These are phyloP conservation scores for Penicillium brevicompactum DNA, from an alignment of 2,329 filamentous ascomycete species.

Conservation along the genomic window DNA sequence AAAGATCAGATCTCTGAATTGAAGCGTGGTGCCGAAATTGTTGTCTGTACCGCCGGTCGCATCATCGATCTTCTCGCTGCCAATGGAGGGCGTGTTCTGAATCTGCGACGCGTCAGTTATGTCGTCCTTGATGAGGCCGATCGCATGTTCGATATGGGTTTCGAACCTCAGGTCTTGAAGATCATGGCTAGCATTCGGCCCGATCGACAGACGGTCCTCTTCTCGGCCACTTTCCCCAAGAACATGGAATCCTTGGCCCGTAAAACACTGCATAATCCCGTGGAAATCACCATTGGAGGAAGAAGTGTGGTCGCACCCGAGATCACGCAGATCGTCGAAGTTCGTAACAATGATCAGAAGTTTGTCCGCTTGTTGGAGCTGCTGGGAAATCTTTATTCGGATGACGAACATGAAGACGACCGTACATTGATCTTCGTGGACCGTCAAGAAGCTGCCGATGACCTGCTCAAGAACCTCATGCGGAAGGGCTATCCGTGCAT, in stretches of 20 bases:
- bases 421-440: conserved; percentile 90
- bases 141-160: conserved; percentile 99
- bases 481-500: conserved; percentile 86
- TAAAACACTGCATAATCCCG: conserved; percentile 80
- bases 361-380: conserved; percentile 82
- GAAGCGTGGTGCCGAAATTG: conserved; percentile 91
- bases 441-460: conserved; percentile 85
- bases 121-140: conserved; percentile 96
- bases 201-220: conserved; percentile 89
- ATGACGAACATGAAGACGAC: conserved; percentile 80
- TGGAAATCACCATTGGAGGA: conserved; percentile 91
- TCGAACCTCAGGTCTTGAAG: conserved; percentile 97
- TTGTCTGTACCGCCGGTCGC: conserved; percentile 91
- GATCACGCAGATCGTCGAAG: conserved; percentile 90
- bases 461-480: conserved; percentile 74
- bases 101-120: conserved; percentile 85
- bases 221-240: conserved; percentile 93
- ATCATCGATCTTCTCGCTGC: conserved; percentile 94
- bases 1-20: conserved; percentile 97
- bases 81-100: conserved; percentile 92
- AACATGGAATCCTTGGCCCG: conserved; percentile 90
- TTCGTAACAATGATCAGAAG: conserved; percentile 79
- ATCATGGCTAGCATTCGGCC: conserved; percentile 90
- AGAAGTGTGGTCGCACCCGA: conserved; percentile 68
- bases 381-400: conserved; percentile 76